These are phyloP conservation scores for Backusella psychrophila DNA, from an alignment of 192 early-diverging fungal genomes.

Conservation along the genomic window DNA sequence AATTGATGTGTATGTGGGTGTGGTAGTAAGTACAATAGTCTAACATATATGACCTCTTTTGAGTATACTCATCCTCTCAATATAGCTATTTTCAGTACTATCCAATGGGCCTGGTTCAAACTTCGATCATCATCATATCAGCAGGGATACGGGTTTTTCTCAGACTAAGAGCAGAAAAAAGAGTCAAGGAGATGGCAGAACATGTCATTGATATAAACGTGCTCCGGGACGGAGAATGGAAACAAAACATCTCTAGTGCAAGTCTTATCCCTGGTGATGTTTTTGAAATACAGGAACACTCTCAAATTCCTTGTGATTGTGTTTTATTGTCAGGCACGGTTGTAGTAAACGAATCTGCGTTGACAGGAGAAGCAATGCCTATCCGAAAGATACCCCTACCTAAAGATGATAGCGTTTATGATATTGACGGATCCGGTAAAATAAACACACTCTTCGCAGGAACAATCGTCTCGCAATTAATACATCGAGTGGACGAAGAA, in stretches of 20 bases:
- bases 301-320: conserved; percentile 63
- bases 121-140: conserved; percentile 51
- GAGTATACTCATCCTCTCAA: neutral
- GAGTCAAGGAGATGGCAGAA: conserved; percentile 59
- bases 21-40: conserved; percentile 38
- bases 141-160: conserved; percentile 57
- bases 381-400: conserved; percentile 71
- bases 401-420: conserved; percentile 45
- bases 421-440: conserved; percentile 39
- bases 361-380: conserved; percentile 81
- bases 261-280: conserved; percentile 72
- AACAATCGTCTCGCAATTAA: conserved; percentile 59
- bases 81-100: conserved; percentile 58
- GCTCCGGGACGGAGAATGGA: conserved; percentile 60
- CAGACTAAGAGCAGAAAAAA: conserved; percentile 49
- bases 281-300: conserved; percentile 43
- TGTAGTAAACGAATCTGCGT: conserved; percentile 70
- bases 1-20: conserved; percentile 66
- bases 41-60: neutral
- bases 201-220: conserved; percentile 36
- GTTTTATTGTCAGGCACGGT: conserved; percentile 64
- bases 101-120: conserved; percentile 57
- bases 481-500: conserved; percentile 16
- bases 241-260: conserved; percentile 38
- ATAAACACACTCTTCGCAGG: conserved; percentile 66